Conservation (phyloP, 2,329 filamentous ascomycete genomes). For the Alternaria tenuissima region DNA sequence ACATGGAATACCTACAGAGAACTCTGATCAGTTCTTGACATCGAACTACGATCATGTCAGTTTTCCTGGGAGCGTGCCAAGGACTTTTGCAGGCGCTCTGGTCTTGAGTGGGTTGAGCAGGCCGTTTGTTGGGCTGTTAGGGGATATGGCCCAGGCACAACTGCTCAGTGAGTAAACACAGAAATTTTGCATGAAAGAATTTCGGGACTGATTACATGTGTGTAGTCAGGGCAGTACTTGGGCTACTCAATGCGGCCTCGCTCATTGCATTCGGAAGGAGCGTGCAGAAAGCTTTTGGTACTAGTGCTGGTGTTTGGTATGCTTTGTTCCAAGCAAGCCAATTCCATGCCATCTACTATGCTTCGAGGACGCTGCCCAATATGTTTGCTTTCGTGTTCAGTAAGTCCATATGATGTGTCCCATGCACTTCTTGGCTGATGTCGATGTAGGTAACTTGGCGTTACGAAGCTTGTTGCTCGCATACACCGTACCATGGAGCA, state of each 20-base stretch:
- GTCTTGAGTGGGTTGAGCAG: slow-evolving; percentile 76
- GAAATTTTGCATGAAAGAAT: neutral
- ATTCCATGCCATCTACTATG: slow-evolving; percentile 94
- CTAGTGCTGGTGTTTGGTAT: slow-evolving; percentile 78
- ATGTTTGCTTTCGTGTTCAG: slow-evolving; percentile 93
- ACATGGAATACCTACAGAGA: slow-evolving; percentile 74
- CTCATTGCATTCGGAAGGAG: slow-evolving; percentile 72
- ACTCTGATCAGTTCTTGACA: slow-evolving; percentile 64
- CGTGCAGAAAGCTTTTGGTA: slow-evolving; percentile 73
- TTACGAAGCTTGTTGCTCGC: slow-evolving; percentile 62
- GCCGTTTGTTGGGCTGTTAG: slow-evolving; percentile 68
- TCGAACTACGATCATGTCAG: slow-evolving; percentile 84
- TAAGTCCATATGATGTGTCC: slow-evolving; percentile 55
- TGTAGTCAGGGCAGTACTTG: slow-evolving; percentile 77
- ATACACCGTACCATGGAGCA: slow-evolving; percentile 48
- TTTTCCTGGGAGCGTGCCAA: slow-evolving; percentile 90
- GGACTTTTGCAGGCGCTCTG: slow-evolving; percentile 86
- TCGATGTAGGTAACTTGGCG: slow-evolving; percentile 68
- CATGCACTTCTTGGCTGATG: neutral
- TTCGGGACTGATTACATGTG: slow-evolving; percentile 8
- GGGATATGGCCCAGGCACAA: slow-evolving; percentile 65
- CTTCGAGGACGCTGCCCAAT: slow-evolving; percentile 89
- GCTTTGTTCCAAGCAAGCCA: slow-evolving; percentile 78
- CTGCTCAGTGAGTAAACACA: slow-evolving; percentile 57
- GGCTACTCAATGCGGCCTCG: slow-evolving; percentile 74